phyloP scores from a whole-genome alignment of 208 protist species.

The Zelonia costaricensis region DNA sequence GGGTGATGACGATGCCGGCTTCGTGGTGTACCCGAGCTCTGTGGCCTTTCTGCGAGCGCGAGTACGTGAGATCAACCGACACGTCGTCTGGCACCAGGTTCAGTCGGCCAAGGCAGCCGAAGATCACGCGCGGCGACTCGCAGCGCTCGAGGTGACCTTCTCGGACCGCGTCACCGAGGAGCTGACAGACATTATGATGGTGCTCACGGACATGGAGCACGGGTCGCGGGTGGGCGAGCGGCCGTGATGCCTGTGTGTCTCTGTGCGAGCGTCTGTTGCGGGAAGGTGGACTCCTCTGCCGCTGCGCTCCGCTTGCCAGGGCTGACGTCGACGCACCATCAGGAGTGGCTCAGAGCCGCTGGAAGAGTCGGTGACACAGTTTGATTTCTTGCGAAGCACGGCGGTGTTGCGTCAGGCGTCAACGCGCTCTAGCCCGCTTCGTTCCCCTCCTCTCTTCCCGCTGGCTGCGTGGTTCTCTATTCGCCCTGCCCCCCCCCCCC shows the following conservation, averaged over 20 bases:
- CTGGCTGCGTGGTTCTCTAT: too few relatives aligned
- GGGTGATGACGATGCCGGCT: conserved; percentile 4
- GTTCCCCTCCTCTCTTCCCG: too few relatives aligned
- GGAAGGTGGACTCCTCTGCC: too few relatives aligned
- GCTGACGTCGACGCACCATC: too few relatives aligned
- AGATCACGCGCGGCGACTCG: conserved; percentile 34
- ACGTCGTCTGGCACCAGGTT: conserved; percentile 55
- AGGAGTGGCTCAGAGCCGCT: too few relatives aligned
- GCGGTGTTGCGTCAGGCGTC: too few relatives aligned
- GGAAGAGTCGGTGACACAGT: too few relatives aligned
- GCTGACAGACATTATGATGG: conserved; percentile 59
- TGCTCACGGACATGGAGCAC: conserved; percentile 46
- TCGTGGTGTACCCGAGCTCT: conserved; percentile 27
- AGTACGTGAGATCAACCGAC: conserved; percentile 45
- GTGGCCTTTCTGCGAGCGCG: conserved; percentile 30
- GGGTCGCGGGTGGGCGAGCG: conserved; percentile 8
- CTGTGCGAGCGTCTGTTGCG: too few relatives aligned
- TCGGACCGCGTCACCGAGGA: conserved; percentile 39
- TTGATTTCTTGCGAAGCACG: too few relatives aligned
- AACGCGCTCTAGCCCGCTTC: too few relatives aligned
- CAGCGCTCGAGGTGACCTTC: conserved; percentile 35
- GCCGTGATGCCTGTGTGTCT: neutral
- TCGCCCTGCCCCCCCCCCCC: too few relatives aligned
- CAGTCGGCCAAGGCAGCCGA: conserved; percentile 31
- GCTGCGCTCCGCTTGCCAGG: too few relatives aligned